Base-by-base conservation (phyloP, 2,329 filamentous ascomycete genomes). In the Neospermospora avenae region DNA sequence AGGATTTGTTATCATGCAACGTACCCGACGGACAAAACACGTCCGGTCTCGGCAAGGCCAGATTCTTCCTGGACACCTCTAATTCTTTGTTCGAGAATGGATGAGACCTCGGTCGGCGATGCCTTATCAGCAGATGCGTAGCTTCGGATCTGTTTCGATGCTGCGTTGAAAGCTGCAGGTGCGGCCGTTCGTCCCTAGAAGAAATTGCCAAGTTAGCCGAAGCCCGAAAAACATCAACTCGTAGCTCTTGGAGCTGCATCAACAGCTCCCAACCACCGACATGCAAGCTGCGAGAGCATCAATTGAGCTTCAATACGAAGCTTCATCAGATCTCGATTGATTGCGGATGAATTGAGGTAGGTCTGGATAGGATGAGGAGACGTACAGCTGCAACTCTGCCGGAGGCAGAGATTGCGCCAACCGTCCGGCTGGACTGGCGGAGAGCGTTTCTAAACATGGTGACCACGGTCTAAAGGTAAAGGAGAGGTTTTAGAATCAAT, bases 81-180 rank as follows among this genome's bases (percentile, higher is more conserved):
- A 76, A 99, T 99, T 81, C 93, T 87, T 87, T 98, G 93, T 85
- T 98, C 95, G 77, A 99, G 90, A 80, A 99, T 98, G 73, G 93
- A 97, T 72, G 95, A 98, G 74, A 98, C 93, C 85, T 99, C 95
- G 74, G 93, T 99, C 73, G 95, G 95, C 64, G 92, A 80, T 74
- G 95, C 92, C 86, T 98, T 98, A 72, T 91, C 89, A 75, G 96
- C 93, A 80, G 88, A 82, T 77, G 91, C 93, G 82, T 96, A 98
- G 80, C 85, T 85, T 81, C 95, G 91, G 78, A 87, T 79, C 77
- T 90, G 86, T 77, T 88, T 82, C 71, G 85, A 80, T 72, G 82
- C 80, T 74, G 84, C 82, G 82, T 86, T 88, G 83, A 88, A 81
- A 78, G 84, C 83, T 77, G 85, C 87, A 77, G 92, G 90, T 81